These are phyloP conservation scores for Pythium monospermum DNA, from an alignment of 352 stramenopile genomes.

Conservation along the genomic window DNA sequence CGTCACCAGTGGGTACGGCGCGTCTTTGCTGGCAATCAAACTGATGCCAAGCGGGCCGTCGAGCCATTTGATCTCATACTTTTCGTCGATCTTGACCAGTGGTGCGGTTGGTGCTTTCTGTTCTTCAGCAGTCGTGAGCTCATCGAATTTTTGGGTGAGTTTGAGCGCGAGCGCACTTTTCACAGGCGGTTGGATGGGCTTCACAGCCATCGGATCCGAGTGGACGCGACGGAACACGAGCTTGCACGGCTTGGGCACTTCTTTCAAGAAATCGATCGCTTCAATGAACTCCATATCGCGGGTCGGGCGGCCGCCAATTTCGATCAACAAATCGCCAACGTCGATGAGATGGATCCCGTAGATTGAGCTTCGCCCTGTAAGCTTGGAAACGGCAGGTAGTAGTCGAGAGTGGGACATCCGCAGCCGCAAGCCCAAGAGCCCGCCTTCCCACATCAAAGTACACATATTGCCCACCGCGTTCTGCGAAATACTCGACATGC, in stretches of 20 bases:
- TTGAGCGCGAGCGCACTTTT: slow-evolving; percentile 68
- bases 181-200: slow-evolving; percentile 64
- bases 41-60: slow-evolving; percentile 83
- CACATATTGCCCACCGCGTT: slow-evolving; percentile 61
- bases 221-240: slow-evolving; percentile 68
- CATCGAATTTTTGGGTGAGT: slow-evolving; percentile 70
- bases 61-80: slow-evolving; percentile 87
- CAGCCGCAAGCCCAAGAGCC: slow-evolving; percentile 65
- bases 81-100: slow-evolving; percentile 72
- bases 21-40: slow-evolving; percentile 85
- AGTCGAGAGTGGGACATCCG: slow-evolving; percentile 78
- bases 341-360: slow-evolving; percentile 83
- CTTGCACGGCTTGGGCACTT: slow-evolving; percentile 68
- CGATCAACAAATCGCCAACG: slow-evolving; percentile 71
- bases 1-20: slow-evolving; percentile 81
- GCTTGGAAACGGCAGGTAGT: slow-evolving; percentile 77
- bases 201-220: slow-evolving; percentile 74
- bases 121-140: slow-evolving; percentile 60
- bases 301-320: slow-evolving; percentile 64
- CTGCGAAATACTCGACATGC: slow-evolving; percentile 54
- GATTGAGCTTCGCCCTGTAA: slow-evolving; percentile 83
- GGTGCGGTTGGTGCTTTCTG: slow-evolving; percentile 63
- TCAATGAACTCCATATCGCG: slow-evolving; percentile 83
- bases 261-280: slow-evolving; percentile 79
- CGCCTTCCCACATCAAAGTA: slow-evolving; percentile 81